Conservation (phyloP, 257 asterid genomes). For the Leonotis leonurus region DNA sequence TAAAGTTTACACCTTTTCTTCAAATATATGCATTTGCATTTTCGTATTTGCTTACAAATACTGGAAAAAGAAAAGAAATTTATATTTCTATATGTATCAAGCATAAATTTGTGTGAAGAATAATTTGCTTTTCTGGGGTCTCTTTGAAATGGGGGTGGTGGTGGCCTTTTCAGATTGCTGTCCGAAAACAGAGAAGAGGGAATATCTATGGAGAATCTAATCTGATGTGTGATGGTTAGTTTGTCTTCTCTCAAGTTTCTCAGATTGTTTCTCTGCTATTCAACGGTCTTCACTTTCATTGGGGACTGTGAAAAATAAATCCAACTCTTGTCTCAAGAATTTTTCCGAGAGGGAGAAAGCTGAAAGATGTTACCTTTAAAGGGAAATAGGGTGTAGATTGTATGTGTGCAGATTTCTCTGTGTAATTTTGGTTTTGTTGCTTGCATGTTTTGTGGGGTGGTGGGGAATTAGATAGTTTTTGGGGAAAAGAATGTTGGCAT, state of each 20-base stretch:
- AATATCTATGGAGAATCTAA: slow-evolving; percentile 45
- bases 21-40: slow-evolving; percentile 15
- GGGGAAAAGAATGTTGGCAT: slow-evolving; percentile 51
- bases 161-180: slow-evolving; percentile 51
- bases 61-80: neutral
- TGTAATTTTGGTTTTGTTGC: neutral
- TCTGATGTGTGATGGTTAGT: slow-evolving; percentile 43
- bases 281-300: slow-evolving; percentile 54
- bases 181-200: slow-evolving; percentile 31
- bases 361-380: slow-evolving; percentile 16
- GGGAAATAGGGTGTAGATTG: slow-evolving; percentile 3
- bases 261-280: slow-evolving; percentile 36
- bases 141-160: slow-evolving; percentile 45
- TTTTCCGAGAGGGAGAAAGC: slow-evolving; percentile 24
- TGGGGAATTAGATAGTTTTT: slow-evolving; percentile 23
- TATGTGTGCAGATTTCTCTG: slow-evolving; percentile 6
- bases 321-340: slow-evolving; percentile 34
- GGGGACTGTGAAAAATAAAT: slow-evolving; percentile 48
- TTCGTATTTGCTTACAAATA: neutral
- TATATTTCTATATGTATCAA: slow-evolving; percentile 6
- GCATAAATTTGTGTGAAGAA: slow-evolving; percentile 29
- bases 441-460: slow-evolving; percentile 26
- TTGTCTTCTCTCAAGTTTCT: slow-evolving; percentile 32
- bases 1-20: slow-evolving; percentile 28
- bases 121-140: slow-evolving; percentile 46